Evolutionary conservation across 2,329 filamentous ascomycete genomes (phyloP).

Genomic region (Apiospora hydei): DNA sequence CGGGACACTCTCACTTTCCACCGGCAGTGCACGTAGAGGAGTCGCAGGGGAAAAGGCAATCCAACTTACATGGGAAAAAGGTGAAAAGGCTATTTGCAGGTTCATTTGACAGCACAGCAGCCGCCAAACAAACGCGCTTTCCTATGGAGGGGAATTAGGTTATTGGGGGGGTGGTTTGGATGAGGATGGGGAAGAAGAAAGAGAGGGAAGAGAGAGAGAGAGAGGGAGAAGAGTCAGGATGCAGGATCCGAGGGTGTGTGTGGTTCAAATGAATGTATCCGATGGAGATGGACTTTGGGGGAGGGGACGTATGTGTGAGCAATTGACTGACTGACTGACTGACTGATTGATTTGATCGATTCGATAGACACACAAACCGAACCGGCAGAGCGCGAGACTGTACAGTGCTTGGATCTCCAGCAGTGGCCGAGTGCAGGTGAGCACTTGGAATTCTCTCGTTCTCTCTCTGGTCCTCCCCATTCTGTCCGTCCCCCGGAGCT

Average conservation of each 20-base stretch:
- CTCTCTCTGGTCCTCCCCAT: too few species aligned
- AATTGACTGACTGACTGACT: not conserved
- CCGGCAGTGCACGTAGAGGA: not conserved
- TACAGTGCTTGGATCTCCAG: conserved; percentile 5
- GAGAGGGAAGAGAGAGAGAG: conserved; percentile 12
- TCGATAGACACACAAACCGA: not conserved
- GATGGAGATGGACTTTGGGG: not conserved
- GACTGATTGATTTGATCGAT: conserved; percentile 1
- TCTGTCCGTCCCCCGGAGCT: not conserved
- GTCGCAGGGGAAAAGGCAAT: not conserved
- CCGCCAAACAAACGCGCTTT: conserved; percentile 91
- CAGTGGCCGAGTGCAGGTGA: too few species aligned
- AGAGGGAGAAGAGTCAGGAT: not conserved
- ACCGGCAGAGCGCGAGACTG: not conserved
- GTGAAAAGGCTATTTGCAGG: conserved; percentile 72
- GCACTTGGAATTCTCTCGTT: not conserved
- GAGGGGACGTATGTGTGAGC: not conserved
- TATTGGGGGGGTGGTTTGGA: not conserved
- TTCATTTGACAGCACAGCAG: conserved; percentile 93
- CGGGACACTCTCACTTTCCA: not conserved
- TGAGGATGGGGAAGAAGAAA: conserved; percentile 34
- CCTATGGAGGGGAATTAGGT: conserved; percentile 15
- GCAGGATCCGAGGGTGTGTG: conserved; percentile 3
- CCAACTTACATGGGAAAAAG: conserved; percentile 68
- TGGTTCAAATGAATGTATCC: conserved; percentile 17